Base-by-base conservation (phyloP, 768 basidiomycete genomes). In the Boletus sp. region DNA sequence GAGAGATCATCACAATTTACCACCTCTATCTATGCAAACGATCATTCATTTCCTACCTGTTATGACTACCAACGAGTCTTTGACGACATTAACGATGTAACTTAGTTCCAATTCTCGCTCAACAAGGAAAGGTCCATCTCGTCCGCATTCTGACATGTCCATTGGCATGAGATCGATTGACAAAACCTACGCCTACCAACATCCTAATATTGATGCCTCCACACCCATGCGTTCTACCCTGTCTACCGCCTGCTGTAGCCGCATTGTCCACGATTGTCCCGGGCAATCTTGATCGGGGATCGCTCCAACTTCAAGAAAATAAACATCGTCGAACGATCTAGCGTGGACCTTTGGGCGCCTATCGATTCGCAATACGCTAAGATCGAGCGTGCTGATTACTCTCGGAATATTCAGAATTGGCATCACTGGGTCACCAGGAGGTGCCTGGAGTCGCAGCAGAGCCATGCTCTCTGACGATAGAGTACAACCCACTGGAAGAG, bases 271-370 rank as follows among this genome's bases (percentile, higher is more conserved):
- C 5, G 64, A 28, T 28, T 40, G 47, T 35, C 47, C 46, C 0
- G 52, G 48, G 17, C 9, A 37, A 17, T 33, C 37, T 32, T 58
- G 44, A 24, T 46, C 53, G 5, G 47, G 36, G 10, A 30, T 39
- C 32, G 56, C 37, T 7, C 60, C 50, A 15, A 89, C 71, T 70
- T 91, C 90, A 11, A 87, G 67, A 56, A 90, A 84, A 65, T 91
- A 90, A 29, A 82, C 72, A 67, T 81, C 78, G 30, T 78, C 75
- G 64, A 89, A 88, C 5, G 80, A 82, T 18, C 63, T 58, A 29
- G 68, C 65, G 3, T 68, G 66, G 14, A 77, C 50, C 11, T 80
- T 78, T 2, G 90, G 89, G 51, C 88, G 78, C 32, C 89, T 78
- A 65, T 90, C 88, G 39, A 92, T 77, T 7, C 85, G 82, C 15